These are phyloP conservation scores for Aphanomyces astaci DNA, from an alignment of 352 stramenopile species.

Conservation along the genomic window DNA sequence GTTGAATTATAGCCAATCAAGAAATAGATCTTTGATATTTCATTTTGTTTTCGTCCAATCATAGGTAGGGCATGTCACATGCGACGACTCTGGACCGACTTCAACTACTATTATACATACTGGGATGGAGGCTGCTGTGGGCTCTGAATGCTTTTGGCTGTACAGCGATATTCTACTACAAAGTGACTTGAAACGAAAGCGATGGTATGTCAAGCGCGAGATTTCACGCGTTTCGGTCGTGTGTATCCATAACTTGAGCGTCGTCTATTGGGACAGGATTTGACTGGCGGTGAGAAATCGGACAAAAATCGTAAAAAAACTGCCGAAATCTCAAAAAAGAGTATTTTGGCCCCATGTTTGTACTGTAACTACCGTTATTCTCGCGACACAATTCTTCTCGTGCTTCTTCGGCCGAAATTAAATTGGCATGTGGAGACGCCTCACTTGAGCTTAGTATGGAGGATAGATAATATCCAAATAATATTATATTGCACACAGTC, in stretches of 20 bases:
- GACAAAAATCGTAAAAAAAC: neutral
- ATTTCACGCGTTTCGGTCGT: neutral
- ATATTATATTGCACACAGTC: neutral
- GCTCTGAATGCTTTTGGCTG: too few species aligned
- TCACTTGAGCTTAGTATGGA: neutral
- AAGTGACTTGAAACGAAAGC: too few species aligned
- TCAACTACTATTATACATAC: too few species aligned
- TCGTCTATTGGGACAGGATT: neutral
- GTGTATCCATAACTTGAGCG: neutral
- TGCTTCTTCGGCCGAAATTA: neutral
- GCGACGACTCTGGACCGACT: too few species aligned
- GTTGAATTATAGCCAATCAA: neutral
- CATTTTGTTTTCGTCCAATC: neutral
- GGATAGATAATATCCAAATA: neutral
- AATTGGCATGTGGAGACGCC: neutral
- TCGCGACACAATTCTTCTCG: slow-evolving; percentile 2
- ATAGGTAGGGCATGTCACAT: too few species aligned
- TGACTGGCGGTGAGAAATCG: slow-evolving; percentile 5
- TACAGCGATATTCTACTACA: too few species aligned
- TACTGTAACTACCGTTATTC: too few species aligned
- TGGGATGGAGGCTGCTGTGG: neutral
- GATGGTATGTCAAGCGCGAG: neutral
- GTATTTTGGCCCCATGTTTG: too few species aligned
- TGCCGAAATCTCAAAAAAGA: too few species aligned
- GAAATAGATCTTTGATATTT: too few species aligned